phyloP scores from a whole-genome alignment of 2,329 filamentous ascomycete species.

The Fusarium chlamydosporum region DNA sequence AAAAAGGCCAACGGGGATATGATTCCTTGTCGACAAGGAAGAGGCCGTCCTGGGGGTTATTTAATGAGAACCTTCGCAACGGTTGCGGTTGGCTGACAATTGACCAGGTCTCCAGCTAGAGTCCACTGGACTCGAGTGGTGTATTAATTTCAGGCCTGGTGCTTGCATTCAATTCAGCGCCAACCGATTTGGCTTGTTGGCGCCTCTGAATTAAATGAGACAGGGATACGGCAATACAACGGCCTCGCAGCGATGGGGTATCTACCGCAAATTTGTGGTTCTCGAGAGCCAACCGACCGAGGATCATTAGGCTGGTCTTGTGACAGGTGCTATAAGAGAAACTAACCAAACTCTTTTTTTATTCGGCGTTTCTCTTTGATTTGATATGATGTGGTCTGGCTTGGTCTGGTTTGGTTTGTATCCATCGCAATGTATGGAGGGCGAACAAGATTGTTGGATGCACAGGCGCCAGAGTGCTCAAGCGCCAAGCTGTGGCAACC shows the following conservation, averaged over 20 bases:
- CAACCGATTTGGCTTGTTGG: constrained; percentile 31
- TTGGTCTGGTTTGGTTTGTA: background rate
- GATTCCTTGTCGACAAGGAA: constrained; percentile 37
- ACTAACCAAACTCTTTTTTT: background rate
- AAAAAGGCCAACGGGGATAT: constrained; percentile 33
- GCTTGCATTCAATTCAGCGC: constrained; percentile 40
- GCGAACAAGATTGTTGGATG: constrained; percentile 19
- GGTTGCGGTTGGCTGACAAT: constrained; percentile 1
- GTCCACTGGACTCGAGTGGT: constrained; percentile 24
- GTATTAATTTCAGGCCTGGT: constrained; percentile 49
- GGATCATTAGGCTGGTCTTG: constrained; percentile 20
- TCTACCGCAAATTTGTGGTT: constrained; percentile 38
- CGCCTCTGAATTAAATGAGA: constrained; percentile 47
- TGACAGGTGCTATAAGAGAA: constrained; percentile 8
- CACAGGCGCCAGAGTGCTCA: constrained; percentile 38
- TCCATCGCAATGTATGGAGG: background rate
- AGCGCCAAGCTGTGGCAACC: constrained; percentile 44
- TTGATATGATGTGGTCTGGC: constrained; percentile 7
- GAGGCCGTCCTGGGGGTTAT: constrained; percentile 23
- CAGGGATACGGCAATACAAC: constrained; percentile 44
- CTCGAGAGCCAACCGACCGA: constrained; percentile 35
- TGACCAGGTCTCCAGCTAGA: constrained; percentile 4
- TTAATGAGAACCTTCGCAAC: constrained; percentile 33
- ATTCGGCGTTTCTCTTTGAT: constrained; percentile 6
- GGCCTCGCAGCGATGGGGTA: constrained; percentile 32